Percentiles rank a stretch among this genome's conserved stretches.
These are phyloP conservation scores for Lepidium sativum DNA, from an alignment of 345 rosid genomes.

Conservation along the genomic window DNA sequence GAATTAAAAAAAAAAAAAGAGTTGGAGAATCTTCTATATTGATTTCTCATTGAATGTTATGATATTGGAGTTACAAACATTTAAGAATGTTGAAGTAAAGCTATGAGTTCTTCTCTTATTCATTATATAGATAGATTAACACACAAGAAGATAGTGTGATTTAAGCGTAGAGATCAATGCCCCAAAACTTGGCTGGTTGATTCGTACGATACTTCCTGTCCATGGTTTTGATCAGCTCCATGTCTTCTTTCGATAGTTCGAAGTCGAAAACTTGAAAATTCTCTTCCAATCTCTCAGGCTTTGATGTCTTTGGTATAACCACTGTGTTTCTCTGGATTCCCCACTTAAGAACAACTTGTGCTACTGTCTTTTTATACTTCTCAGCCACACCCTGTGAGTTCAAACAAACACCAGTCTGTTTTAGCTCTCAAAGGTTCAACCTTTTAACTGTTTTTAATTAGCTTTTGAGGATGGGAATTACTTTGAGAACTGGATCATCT, in stretches of 20 bases:
- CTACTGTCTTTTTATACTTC: constrained; percentile 66
- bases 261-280: constrained; percentile 59
- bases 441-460: neutral
- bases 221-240: constrained; percentile 47
- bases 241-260: constrained; percentile 57
- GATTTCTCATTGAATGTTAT: no score
- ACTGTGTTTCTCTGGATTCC: constrained; percentile 69
- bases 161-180: constrained; percentile 66
- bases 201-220: constrained; percentile 63
- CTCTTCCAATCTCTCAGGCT: constrained; percentile 54
- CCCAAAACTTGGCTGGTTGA: constrained; percentile 80
- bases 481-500: constrained; percentile 73
- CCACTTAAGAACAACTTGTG: constrained; percentile 74
- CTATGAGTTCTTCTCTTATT: constrained; percentile 10
- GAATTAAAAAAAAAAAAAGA: neutral
- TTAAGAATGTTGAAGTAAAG: neutral
- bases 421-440: neutral
- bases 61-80: neutral
- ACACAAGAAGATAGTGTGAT: neutral
- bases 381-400: constrained; percentile 50
- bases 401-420: neutral
- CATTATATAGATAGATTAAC: neutral
- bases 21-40: neutral
- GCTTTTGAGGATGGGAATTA: constrained; percentile 20
- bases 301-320: constrained; percentile 73